phyloP scores from a whole-genome alignment of 768 basidiomycete genomes.

The Amylocystis lapponica region DNA sequence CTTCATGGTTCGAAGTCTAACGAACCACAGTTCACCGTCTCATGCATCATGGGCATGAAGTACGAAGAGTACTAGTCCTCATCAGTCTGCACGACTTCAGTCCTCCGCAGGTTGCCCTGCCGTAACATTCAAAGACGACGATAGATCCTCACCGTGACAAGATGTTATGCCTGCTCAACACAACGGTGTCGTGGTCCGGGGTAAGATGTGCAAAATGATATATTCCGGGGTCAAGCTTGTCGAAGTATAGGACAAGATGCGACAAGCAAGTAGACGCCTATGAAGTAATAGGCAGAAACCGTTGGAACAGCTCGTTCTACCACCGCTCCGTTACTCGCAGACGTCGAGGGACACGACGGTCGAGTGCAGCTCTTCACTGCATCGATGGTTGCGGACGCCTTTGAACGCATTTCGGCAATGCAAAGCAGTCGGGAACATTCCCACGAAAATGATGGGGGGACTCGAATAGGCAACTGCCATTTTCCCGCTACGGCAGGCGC shows the following conservation, averaged over 20 bases:
- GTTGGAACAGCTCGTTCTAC: constrained; percentile 33
- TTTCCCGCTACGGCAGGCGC: neutral
- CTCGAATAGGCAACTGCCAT: neutral
- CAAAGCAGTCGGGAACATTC: constrained; percentile 4
- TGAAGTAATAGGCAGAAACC: constrained; percentile 9
- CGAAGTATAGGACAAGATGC: constrained; percentile 11
- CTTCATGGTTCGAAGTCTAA: too few species aligned
- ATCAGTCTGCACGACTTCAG: too few species aligned
- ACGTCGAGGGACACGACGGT: constrained; percentile 28
- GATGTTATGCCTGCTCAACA: too few species aligned
- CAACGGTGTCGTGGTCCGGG: too few species aligned
- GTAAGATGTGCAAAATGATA: too few species aligned
- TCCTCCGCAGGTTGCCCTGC: too few species aligned
- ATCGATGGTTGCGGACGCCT: constrained; percentile 32
- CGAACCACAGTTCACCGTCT: too few species aligned
- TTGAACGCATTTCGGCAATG: neutral
- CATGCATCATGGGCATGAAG: too few species aligned
- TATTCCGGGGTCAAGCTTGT: constrained; percentile 16
- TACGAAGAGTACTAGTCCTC: too few species aligned
- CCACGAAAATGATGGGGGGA: constrained; percentile 4
- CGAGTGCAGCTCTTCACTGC: constrained; percentile 46
- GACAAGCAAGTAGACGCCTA: constrained; percentile 14
- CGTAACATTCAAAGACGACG: too few species aligned
- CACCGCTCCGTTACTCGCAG: constrained; percentile 61
- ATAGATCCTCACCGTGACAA: too few species aligned